A percentile compares a stretch with the other conserved stretches of the same genome.
phyloP scores from a whole-genome alignment of 805 yeast genomes.

The Kuraishia hungarica region DNA sequence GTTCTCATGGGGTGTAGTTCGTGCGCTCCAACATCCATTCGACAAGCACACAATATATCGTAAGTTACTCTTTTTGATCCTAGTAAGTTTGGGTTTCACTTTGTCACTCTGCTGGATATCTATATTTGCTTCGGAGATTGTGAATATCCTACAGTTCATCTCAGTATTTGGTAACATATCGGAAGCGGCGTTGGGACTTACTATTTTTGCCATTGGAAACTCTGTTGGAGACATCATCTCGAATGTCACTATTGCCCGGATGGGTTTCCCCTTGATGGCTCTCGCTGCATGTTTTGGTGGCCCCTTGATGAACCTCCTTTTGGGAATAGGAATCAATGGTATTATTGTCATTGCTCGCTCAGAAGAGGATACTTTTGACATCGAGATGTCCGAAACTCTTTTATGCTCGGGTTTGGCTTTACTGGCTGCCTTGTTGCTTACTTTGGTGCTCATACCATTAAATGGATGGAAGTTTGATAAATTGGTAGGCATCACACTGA shows the following conservation, averaged over 20 bases:
- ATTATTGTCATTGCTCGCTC: constrained; percentile 28
- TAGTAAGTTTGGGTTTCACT: constrained; percentile 52
- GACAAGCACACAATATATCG: background rate
- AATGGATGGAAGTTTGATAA: constrained; percentile 33
- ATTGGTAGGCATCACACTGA: constrained; percentile 27
- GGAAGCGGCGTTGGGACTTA: constrained; percentile 78
- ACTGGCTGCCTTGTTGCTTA: constrained; percentile 26
- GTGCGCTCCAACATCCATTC: background rate
- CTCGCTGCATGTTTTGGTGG: constrained; percentile 95
- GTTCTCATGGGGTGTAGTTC: background rate
- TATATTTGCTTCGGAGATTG: constrained; percentile 59
- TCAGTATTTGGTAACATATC: constrained; percentile 54
- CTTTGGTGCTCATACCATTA: constrained; percentile 29
- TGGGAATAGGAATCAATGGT: constrained; percentile 79
- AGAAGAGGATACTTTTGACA: constrained; percentile 10
- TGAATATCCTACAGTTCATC: constrained; percentile 51
- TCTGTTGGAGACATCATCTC: constrained; percentile 87
- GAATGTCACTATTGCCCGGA: constrained; percentile 66
- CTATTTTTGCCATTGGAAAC: constrained; percentile 87
- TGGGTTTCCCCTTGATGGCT: constrained; percentile 86
- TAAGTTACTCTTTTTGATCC: constrained; percentile 2
- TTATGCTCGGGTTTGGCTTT: constrained; percentile 33
- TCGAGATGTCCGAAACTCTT: constrained; percentile 28
- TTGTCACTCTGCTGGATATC: constrained; percentile 65
- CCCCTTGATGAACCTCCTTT: constrained; percentile 67